phyloP scores from a whole-genome alignment of 306 rosid species.

The Albizia julibrissin region DNA sequence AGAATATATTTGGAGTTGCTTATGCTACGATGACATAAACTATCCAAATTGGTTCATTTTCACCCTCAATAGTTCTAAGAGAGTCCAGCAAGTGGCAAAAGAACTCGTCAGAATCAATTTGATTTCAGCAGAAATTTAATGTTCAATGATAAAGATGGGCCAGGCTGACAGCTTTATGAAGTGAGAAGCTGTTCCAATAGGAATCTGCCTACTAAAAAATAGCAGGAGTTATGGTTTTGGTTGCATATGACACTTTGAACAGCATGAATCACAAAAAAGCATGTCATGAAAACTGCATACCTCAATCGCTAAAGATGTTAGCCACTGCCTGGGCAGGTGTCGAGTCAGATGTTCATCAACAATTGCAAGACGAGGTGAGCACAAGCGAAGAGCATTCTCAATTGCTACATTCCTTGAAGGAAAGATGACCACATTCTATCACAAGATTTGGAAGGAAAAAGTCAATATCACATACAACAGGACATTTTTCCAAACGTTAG shows the following conservation, averaged over 20 bases:
- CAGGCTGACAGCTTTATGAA: too few species aligned
- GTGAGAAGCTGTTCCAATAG: too few species aligned
- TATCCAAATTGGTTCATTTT: too few species aligned
- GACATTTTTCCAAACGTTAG: constrained; percentile 16
- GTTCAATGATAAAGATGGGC: too few species aligned
- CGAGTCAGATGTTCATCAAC: constrained; percentile 95
- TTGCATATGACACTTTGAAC: background rate
- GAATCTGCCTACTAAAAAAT: background rate
- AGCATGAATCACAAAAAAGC: background rate
- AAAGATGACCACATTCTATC: constrained; percentile 88
- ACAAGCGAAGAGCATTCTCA: constrained; percentile 91
- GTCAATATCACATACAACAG: background rate
- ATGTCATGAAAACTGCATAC: constrained; percentile 40
- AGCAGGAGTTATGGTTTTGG: background rate
- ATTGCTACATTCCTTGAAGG: constrained; percentile 92
- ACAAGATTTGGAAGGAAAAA: constrained; percentile 37
- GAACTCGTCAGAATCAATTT: too few species aligned
- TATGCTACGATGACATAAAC: too few species aligned
- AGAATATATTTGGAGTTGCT: too few species aligned
- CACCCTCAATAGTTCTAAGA: too few species aligned
- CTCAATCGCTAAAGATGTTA: constrained; percentile 74
- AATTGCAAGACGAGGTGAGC: constrained; percentile 88
- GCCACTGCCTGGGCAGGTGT: constrained; percentile 82
- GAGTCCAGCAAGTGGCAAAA: too few species aligned
- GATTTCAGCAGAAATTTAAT: too few species aligned